Conservation (phyloP, 257 asterid genomes). For the Solanum stenotomum region DNA sequence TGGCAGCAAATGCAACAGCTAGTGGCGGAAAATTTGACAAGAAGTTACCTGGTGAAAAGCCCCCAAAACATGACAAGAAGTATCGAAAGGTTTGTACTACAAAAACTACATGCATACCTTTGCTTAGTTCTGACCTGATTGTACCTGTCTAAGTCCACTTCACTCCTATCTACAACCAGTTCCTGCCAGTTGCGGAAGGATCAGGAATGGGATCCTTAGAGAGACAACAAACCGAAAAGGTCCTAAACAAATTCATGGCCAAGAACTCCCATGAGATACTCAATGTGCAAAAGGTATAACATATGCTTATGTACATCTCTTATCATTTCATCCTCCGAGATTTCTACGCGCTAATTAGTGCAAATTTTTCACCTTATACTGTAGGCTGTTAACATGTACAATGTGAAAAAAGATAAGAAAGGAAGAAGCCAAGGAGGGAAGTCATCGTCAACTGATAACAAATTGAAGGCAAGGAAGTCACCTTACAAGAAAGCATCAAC, state of each 20-base stretch:
- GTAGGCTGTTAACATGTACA: slow-evolving; percentile 93
- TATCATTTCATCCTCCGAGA: neutral
- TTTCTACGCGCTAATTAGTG: neutral
- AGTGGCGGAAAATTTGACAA: slow-evolving; percentile 98
- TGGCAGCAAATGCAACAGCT: slow-evolving; percentile 95
- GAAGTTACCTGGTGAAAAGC: slow-evolving; percentile 83
- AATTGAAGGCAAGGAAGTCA: slow-evolving; percentile 66
- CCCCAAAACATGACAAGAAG: slow-evolving; percentile 87
- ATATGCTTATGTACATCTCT: neutral
- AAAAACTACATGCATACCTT: neutral
- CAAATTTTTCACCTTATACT: neutral
- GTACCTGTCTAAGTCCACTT: neutral
- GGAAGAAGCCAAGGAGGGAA: slow-evolving; percentile 41
- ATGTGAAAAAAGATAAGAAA: slow-evolving; percentile 68
- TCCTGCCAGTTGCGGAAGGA: slow-evolving; percentile 84
- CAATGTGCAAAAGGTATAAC: slow-evolving; percentile 72
- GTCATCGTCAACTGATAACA: slow-evolving; percentile 29
- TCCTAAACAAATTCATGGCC: slow-evolving; percentile 64
- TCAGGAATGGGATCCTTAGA: slow-evolving; percentile 88
- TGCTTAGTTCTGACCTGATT: neutral
- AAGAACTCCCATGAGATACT: slow-evolving; percentile 78
- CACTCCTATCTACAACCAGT: slow-evolving; percentile 31
- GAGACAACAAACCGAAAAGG: slow-evolving; percentile 75
- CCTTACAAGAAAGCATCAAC: slow-evolving; percentile 27
- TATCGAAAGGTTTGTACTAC: slow-evolving; percentile 57